phyloP scores from a whole-genome alignment of 2,329 filamentous ascomycete species.

The Penicillium sp. region DNA sequence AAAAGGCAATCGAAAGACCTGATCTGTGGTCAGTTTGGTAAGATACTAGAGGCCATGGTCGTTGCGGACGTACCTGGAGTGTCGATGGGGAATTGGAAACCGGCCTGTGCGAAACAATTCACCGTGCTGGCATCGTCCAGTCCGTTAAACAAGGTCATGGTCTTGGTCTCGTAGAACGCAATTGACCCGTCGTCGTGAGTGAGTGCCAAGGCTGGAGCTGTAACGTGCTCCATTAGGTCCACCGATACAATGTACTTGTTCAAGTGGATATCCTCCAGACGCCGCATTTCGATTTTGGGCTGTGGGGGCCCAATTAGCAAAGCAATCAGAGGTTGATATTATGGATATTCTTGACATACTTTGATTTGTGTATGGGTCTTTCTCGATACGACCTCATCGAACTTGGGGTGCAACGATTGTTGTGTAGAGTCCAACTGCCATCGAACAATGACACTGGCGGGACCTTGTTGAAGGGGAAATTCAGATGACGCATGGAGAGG shows the following conservation, averaged over 20 bases:
- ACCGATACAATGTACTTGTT: constrained; percentile 67
- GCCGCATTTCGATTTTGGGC: constrained; percentile 51
- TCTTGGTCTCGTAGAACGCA: constrained; percentile 70
- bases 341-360: constrained; percentile 17
- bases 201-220: constrained; percentile 61
- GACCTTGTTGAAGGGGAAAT: constrained; percentile 56
- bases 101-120: constrained; percentile 66
- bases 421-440: constrained; percentile 69
- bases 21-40: constrained; percentile 7
- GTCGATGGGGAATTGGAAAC: constrained; percentile 65
- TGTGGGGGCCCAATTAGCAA: constrained; percentile 21
- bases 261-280: constrained; percentile 61
- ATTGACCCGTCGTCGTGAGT: constrained; percentile 74
- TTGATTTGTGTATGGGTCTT: constrained; percentile 49
- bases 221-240: constrained; percentile 63
- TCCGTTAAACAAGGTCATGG: constrained; percentile 62
- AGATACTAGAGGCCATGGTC: not conserved
- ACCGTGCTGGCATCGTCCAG: constrained; percentile 61
- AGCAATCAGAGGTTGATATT: not conserved
- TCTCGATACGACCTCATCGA: constrained; percentile 66
- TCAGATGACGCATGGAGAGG: constrained; percentile 46
- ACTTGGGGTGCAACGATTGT: constrained; percentile 65
- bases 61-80: constrained; percentile 52
- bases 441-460: constrained; percentile 69
- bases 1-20: constrained; percentile 38